Percentiles rank a stretch among this genome's conserved stretches.
These are phyloP conservation scores for Beauveria australis DNA, from an alignment of 2,329 filamentous ascomycete species.

Conservation along the genomic window DNA sequence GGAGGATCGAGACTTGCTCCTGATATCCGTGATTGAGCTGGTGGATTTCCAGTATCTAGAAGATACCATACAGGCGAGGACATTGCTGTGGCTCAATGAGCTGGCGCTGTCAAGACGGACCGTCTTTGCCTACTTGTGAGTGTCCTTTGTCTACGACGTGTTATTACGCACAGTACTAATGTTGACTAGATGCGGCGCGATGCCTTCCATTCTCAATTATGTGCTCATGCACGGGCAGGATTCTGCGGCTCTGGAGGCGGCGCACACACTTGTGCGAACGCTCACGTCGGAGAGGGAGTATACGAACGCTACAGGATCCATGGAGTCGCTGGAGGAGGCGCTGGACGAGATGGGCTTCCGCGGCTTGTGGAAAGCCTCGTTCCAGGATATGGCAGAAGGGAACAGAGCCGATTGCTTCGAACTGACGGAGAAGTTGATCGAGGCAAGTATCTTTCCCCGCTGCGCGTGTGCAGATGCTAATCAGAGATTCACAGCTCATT, in stretches of 20 bases:
- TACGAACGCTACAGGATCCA: conserved; percentile 37
- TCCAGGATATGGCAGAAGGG: conserved; percentile 40
- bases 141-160: not conserved
- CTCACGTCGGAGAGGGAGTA: conserved; percentile 48
- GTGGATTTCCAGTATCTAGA: conserved; percentile 60
- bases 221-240: conserved; percentile 57
- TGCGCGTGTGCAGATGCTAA: not conserved
- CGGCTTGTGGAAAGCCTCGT: conserved; percentile 52
- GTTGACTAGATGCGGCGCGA: conserved; percentile 37
- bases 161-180: conserved; percentile 10
- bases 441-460: conserved; percentile 34
- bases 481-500: conserved; percentile 3
- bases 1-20: conserved; percentile 53
- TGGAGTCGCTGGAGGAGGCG: conserved; percentile 40
- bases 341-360: conserved; percentile 55
- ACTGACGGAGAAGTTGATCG: conserved; percentile 53
- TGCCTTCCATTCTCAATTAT: conserved; percentile 52
- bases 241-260: conserved; percentile 48
- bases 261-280: conserved; percentile 51
- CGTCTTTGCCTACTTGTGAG: conserved; percentile 50
- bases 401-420: conserved; percentile 43
- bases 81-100: conserved; percentile 50
- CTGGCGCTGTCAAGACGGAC: conserved; percentile 45
- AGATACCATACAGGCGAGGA: conserved; percentile 51
- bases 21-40: conserved; percentile 55